Base-by-base conservation (phyloP, 2,329 filamentous ascomycete genomes). In the Cephalotrichum gorgonifer region DNA sequence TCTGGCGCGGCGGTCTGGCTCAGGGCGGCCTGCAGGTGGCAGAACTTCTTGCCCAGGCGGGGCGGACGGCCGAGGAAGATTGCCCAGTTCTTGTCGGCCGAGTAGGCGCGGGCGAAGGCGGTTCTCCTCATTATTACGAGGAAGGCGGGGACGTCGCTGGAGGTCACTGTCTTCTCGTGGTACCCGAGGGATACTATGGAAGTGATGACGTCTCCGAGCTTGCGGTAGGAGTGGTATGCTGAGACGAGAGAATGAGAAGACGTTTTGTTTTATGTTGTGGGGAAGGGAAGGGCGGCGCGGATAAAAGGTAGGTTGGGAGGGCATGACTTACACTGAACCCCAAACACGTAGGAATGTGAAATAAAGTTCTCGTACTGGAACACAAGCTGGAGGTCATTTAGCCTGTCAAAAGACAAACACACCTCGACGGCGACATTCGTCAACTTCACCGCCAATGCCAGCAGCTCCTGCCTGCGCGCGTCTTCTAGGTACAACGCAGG, bases 41-140 rank as follows among this genome's bases (percentile, higher is more conserved):
- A 72, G 50, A 65, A 72, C 35, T 64, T 62, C 33, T 64, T 60
- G n/a, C 63, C 63, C 35, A 75, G 66, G 2, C 71, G 62, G 3
- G 71, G 70, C 4, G 72, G 72, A 2, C 72, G 63, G 4, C 72
- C 72, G n/a, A 74, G 64, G 47, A 75, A 75, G 2, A 73, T 68
- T 1, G 71, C 66, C 7, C 74, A 57, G 33, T 63, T 68, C 49
- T 73, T 75, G 50, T 74, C 72, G 6, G 64, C 64, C 14, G 66
- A 65, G 50, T 71, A 75, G 6, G 64, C 62, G 2, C 64, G 61
- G 6, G 65, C 65, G 51, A 73, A 72, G 7, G 64, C 64, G 6
- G 59, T 57, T 49, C 62, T 62, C 23, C 70, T 60, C 50, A 73
- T 61, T 44, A 70, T 60, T 1, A 55, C 57, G 2, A 73, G 57